phyloP scores from a whole-genome alignment of 2,329 filamentous ascomycete species.

The Cadophora gregata region DNA sequence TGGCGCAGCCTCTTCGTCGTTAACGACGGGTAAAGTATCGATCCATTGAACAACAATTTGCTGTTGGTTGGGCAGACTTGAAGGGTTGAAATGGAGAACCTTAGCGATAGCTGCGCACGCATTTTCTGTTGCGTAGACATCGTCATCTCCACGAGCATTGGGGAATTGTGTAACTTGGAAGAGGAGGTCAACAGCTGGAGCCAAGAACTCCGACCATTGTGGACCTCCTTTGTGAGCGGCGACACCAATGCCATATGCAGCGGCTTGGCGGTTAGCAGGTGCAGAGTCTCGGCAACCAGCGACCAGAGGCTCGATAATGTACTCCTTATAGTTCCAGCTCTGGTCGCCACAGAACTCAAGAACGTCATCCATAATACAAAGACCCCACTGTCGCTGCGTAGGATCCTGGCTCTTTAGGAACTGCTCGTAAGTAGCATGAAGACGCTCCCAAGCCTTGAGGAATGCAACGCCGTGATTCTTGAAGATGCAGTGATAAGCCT shows the following conservation, averaged over 20 bases:
- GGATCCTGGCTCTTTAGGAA: conserved; percentile 84
- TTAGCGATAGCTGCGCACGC: conserved; percentile 96
- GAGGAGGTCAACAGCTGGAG: conserved; percentile 77
- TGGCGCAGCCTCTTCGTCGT: conserved; percentile 96
- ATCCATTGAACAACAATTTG: conserved; percentile 85
- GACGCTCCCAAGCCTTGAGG: conserved; percentile 83
- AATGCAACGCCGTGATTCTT: conserved; percentile 91
- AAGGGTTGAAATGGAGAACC: conserved; percentile 88
- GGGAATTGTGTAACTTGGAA: conserved; percentile 85
- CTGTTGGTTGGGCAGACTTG: conserved; percentile 76
- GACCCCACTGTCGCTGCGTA: conserved; percentile 96
- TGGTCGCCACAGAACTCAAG: conserved; percentile 94
- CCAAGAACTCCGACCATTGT: conserved; percentile 86
- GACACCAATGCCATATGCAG: conserved; percentile 93
- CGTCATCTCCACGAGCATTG: conserved; percentile 86
- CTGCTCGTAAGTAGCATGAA: conserved; percentile 83
- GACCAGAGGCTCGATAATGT: conserved; percentile 86
- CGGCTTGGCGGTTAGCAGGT: conserved; percentile 92
- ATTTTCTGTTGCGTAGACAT: conserved; percentile 97
- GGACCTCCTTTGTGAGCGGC: conserved; percentile 91
- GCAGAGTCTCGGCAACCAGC: conserved; percentile 85
- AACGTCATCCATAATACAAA: conserved; percentile 98
- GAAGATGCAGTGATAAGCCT: conserved; percentile 98
- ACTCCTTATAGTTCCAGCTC: conserved; percentile 83
- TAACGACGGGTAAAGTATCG: conserved; percentile 86